Base-by-base conservation (phyloP, 495 filamentous ascomycete species). In the Podospora bellae-mahoneyi region DNA sequence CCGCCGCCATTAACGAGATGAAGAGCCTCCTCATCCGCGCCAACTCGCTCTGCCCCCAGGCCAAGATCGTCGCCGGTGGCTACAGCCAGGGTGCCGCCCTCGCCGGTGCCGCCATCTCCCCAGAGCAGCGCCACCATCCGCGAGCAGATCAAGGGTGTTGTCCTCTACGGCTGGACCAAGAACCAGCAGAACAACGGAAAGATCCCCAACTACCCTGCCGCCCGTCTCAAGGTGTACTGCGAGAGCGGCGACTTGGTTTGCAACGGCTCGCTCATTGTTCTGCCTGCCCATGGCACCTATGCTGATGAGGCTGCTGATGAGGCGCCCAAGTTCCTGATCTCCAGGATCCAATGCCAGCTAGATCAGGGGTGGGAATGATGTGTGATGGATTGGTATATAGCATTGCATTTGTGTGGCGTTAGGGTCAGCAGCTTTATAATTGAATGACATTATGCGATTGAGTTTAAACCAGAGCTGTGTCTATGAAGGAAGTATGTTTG, bases 131-230 rank as follows among this genome's bases (percentile, higher is more conserved):
- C 77, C 2, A 68, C 73, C 32, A 78, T 85, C 53, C 76, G 79
- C 66, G 73, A 80, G 61, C 79, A 81, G 72, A 82, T 88, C 69
- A 82, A 80, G 59, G 84, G 82, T 30, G 84, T 84, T 13, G 81
- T 85, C n/a, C 79, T 84, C 0, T 88, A 83, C 58, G 86, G 86
- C 4, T 84, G 87, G 70, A 87, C 86, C 55, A 82, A 85, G 68
- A 87, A 87, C 73, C 71, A 77, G 48, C 84, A 86, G 69, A 71
- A 87, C 65, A 69, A 73, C 27, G 80, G 82, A 1, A 73, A 76
- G 19, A 80, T 87, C 61, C 77, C 79, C 27, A 80, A 81, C 64
- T 85, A 85, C 68, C 79, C 81, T 32, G 63, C 73, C 5, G 72
- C 71, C 19, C 81, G 82, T 69, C 74, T 77, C 39, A 74, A 83